Base-by-base conservation (phyloP, 441 rosid genomes). In the Brassica balearica region DNA sequence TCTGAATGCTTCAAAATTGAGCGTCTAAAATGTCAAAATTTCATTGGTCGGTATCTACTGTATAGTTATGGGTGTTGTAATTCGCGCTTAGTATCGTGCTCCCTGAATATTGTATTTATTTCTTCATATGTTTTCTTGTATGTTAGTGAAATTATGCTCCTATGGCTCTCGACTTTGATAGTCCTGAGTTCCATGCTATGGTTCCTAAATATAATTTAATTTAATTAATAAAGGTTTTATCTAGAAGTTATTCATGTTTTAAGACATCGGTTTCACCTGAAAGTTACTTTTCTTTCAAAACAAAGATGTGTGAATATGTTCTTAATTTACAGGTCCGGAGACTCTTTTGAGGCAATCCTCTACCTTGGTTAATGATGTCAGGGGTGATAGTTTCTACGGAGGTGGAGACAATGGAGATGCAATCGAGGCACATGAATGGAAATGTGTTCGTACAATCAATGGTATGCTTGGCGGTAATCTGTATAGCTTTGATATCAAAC, bases 401-500 rank as follows among this genome's bases (percentile, higher is more conserved):
- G 88, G 91, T 80, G 91, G 89, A 80, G 93, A 92, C 65, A 74
- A 23, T 15, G 98, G 98, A 80, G 99, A 96, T 92, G 98, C 94
- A 73, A 58, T 94, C 75, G 98, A 96, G 77, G 94, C 96, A 71
- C 90, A 96, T 77, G 82, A 89, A 73, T 96, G 99, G 99, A 92
- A 90, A 90, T 96, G 98, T 85, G 90, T 94, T 65, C 90, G 92
- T 75, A 94, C 95, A n/a, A 59, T 90, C 70, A 88, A 94, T 83
- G 98, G 98, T 94, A 84, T n/a, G 65, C n/a, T 56, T 69, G 60
- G 14, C 6, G 48, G 76, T 76, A 67, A 46, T 27, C 65, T 53
- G 22, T 69, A 32, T 46, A 58, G 46, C 41, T 56, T 64, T 65
- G 64, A 58, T 58, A 75, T 70, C 62, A 43, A 25, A 46, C 71